phyloP scores from a whole-genome alignment of 2,329 filamentous ascomycete genomes.

The Ophiognomonia clavigignenti-juglandacearum region DNA sequence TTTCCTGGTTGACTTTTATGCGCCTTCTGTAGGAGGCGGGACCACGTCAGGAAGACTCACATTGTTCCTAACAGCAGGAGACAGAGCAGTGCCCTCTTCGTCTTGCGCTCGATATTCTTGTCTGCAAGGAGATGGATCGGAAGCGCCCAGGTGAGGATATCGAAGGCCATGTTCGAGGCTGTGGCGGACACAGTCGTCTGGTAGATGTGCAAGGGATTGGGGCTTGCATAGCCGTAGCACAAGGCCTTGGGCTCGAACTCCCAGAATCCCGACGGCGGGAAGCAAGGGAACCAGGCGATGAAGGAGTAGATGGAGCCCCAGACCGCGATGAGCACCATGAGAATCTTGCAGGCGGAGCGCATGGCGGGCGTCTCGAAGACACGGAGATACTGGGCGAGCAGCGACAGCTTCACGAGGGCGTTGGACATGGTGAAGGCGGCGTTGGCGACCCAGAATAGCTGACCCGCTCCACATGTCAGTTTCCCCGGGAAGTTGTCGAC shows the following conservation, averaged over 20 bases:
- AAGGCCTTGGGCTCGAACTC: not conserved
- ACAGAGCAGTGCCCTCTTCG: slow-evolving; percentile 23
- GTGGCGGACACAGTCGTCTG: slow-evolving; percentile 25
- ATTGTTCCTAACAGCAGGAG: slow-evolving; percentile 26
- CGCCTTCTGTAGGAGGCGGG: not conserved
- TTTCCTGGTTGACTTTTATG: too few species aligned
- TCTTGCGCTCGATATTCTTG: slow-evolving; percentile 22
- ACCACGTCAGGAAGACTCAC: slow-evolving; percentile 19
- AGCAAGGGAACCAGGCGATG: slow-evolving; percentile 23
- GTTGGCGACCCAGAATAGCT: slow-evolving; percentile 18
- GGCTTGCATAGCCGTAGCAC: slow-evolving; percentile 26
- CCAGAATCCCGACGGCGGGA: slow-evolving; percentile 22
- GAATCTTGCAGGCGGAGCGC: slow-evolving; percentile 12
- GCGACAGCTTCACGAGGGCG: slow-evolving; percentile 18
- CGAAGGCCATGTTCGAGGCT: slow-evolving; percentile 25
- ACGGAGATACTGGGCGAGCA: slow-evolving; percentile 18
- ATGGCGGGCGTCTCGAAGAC: slow-evolving; percentile 7
- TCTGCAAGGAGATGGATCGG: slow-evolving; percentile 26
- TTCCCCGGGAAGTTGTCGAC: not conserved
- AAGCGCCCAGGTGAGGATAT: slow-evolving; percentile 27
- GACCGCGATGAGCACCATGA: slow-evolving; percentile 14
- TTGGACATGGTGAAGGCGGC: slow-evolving; percentile 17
- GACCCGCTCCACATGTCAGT: not conserved
- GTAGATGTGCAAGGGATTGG: slow-evolving; percentile 19
- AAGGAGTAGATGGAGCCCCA: slow-evolving; percentile 21